Evolutionary conservation across 2,329 filamentous ascomycete species (phyloP).

Genomic region (Colletotrichum sidae): DNA sequence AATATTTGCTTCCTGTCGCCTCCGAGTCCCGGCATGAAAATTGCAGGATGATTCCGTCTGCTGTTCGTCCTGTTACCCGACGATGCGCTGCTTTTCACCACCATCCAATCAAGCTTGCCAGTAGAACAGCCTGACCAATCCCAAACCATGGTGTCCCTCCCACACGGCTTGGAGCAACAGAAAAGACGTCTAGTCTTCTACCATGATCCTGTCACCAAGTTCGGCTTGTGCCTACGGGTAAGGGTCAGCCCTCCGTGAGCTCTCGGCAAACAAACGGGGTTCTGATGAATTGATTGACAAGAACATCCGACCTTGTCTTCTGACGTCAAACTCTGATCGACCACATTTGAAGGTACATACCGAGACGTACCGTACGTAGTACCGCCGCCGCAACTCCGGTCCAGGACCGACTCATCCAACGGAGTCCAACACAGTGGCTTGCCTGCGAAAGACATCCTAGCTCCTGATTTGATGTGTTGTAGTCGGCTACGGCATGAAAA

Average conservation of each 20-base stretch:
- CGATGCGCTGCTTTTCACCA: conserved; percentile 14
- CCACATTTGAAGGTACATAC: conserved; percentile 14
- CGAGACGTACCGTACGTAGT: conserved; percentile 24
- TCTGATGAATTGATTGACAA: conserved; percentile 25
- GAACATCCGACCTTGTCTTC: conserved; percentile 23
- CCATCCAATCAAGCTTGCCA: conserved; percentile 30
- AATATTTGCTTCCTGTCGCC: conserved; percentile 19
- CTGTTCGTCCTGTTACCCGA: conserved; percentile 4
- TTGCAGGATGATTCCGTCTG: too few relatives aligned
- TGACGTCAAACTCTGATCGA: neutral
- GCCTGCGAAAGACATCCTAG: neutral
- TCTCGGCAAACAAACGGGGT: conserved; percentile 23
- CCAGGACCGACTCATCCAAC: conserved; percentile 4
- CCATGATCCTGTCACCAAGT: conserved; percentile 9
- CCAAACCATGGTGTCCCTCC: conserved; percentile 25
- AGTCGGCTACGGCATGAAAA: conserved; percentile 29
- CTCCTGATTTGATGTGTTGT: conserved; percentile 12
- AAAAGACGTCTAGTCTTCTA: conserved; percentile 4
- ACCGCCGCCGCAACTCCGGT: conserved; percentile 30
- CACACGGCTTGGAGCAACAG: conserved; percentile 8
- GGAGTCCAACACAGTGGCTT: conserved; percentile 25
- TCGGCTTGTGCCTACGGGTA: conserved; percentile 25
- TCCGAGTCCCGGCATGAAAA: neutral
- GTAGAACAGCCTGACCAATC: conserved; percentile 24
- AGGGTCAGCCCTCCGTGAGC: conserved; percentile 21